A percentile compares a stretch with the other conserved stretches of the same genome.
Evolutionary conservation across 768 basidiomycete genomes (phyloP).

Genomic region (Boletellus emodensis): DNA sequence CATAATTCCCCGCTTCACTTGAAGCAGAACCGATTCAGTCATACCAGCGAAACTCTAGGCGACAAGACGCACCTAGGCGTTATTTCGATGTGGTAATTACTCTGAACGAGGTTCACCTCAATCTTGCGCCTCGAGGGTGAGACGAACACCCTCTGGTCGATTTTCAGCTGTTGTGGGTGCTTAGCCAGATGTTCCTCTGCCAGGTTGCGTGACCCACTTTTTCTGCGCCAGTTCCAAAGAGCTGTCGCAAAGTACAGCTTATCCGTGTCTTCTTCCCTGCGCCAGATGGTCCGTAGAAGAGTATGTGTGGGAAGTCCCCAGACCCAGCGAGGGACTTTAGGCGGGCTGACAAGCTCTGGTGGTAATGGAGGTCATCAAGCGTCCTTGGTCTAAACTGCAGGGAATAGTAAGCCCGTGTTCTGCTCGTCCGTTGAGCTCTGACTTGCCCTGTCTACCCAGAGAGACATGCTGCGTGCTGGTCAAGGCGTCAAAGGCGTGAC

Average conservation of each 20-base stretch:
- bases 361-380: constrained; percentile 87
- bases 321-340: constrained; percentile 78
- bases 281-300: constrained; percentile 96
- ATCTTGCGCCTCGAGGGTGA: constrained; percentile 92
- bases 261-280: constrained; percentile 98
- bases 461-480: constrained; percentile 43
- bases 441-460: constrained; percentile 57
- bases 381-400: constrained; percentile 78
- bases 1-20: constrained; percentile 95
- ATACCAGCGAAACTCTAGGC: neutral
- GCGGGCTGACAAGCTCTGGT: constrained; percentile 72
- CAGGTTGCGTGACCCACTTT: constrained; percentile 53
- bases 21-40: constrained; percentile 1
- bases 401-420: constrained; percentile 1
- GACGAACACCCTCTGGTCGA: constrained; percentile 94
- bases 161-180: constrained; percentile 70
- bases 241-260: constrained; percentile 78
- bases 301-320: constrained; percentile 95
- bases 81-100: constrained; percentile 96
- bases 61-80: constrained; percentile 75
- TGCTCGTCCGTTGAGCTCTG: neutral
- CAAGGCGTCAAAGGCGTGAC: constrained; percentile 2
- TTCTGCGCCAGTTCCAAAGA: constrained; percentile 91
- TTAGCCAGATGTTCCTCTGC: neutral
- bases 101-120: constrained; percentile 95